Evolutionary conservation across 2,329 filamentous ascomycete genomes (phyloP), one percentile per base, ranked within the genome.

Genomic region (Cercospora sp.): DNA sequence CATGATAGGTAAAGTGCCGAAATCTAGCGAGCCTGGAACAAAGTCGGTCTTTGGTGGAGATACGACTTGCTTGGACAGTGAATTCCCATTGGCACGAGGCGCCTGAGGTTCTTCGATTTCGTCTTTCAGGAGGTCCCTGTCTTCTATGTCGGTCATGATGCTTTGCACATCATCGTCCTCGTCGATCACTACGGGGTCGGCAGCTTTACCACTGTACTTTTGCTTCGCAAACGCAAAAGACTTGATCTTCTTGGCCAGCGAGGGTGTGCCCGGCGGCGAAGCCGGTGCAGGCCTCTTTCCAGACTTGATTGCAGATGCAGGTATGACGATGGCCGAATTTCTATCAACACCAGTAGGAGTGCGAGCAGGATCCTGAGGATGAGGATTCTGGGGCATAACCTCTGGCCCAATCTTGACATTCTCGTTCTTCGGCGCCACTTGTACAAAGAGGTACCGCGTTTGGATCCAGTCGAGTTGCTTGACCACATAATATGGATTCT

Each of bases 401-500:
- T 76, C 74, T 12, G 69, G 59, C 21, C 66, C 67, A 12, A 74
- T 63, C 53, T 69, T 68, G 40, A 73, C 64, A 30, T 51, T 61
- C 8, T 74, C 69, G 13, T 59, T 37, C 32, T 66, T 68, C 1
- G 71, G 71, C 2, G 64, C 60, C 67, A 78, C 77, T 61, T 81
- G 74, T 49, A 91, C 87, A 72, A 97, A 91, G 1, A 97, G 84
- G 78, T 96, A 97, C 53, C 93, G 87, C 28, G 92, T 93, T 75
- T 96, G 93, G 68, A 97, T 93, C 94, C 94, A 97, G 74, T 96
- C 90, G 9, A 90, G 81, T 55, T 93, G 83, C 28, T 86, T 78
- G 1, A 97, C 88, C 8, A 97, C 94, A 58, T 91, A 88, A 79
- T 89, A 88, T 0, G 90, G 90, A 0, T 0, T 71, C 0, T 8